Base-by-base conservation (phyloP, 2,329 filamentous ascomycete genomes). In the Monosporascus cannonballus region DNA sequence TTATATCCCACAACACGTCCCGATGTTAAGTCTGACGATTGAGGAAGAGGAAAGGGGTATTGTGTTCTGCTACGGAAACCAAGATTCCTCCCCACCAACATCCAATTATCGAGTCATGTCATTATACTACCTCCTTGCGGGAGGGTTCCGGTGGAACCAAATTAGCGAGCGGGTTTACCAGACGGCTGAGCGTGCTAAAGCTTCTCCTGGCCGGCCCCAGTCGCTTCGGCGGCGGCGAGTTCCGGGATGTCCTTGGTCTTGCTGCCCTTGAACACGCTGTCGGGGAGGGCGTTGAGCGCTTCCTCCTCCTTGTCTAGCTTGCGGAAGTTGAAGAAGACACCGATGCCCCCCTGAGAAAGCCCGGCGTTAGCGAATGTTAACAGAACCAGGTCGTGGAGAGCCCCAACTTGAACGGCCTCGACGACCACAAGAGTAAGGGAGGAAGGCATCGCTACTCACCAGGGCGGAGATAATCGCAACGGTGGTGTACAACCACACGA, bases 401-500 rank as follows among this genome's bases (percentile, higher is more conserved):
- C 30, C 11, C 4, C 30, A 5, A 34, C 30, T 14, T 11, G 14
- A 34, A 34, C 9, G 14, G 30, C 3, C 30, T 34, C 9, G 30
- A 6, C 1, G 15, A 20, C 18, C 18, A 20, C 22, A 4, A 20
- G 22, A 14, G 18, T 42, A 11, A 20, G 17, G 8, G 18, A 20
- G 39, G 18, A 20, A 9, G 14, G 39, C 17, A 2, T 20, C 11
- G 14, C 9, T 42, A 42, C 42, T 22, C n/a, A 46, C 42, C 7
- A 86, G 50, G 46, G 80, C 78, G 0, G 87, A 81, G 24, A 90
- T 69, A 47, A 89, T 75, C 3, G 86, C 86, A 8, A 89, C 80
- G 3, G 80, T 70, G 4, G 72, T 79, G 63, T 92, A 93, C 70
- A 90, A 87, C 86, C 86, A 90, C 0, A 87, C 77, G 5, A 90